Percentiles rank a stretch among this genome's conserved stretches.
phyloP scores from a whole-genome alignment of 2,329 filamentous ascomycete genomes.

The Sporothrix brunneoviolacea region DNA sequence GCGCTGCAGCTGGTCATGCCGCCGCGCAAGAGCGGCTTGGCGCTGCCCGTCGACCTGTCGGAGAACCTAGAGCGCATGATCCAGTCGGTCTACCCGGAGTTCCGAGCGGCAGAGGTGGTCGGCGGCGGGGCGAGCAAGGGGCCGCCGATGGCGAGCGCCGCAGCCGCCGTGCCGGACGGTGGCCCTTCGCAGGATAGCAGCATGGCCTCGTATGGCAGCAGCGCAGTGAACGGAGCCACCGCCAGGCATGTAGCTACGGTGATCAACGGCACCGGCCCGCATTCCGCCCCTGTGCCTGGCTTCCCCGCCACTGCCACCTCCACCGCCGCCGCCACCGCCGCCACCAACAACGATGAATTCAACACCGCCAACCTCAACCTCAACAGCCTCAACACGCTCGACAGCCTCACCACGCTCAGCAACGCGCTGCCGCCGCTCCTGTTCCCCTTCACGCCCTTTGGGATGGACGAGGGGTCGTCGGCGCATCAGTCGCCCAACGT shows the following conservation, averaged over 20 bases:
- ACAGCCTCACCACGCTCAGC: background rate
- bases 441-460: conserved; percentile 11
- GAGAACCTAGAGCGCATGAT: conserved; percentile 16
- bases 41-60: conserved; percentile 9
- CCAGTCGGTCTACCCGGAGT: conserved; percentile 17
- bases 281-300: background rate
- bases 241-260: no score
- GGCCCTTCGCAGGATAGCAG: background rate
- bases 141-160: no score
- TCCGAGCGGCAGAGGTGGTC: conserved; percentile 7
- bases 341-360: background rate
- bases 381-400: background rate
- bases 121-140: no score
- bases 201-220: background rate
- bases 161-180: background rate
- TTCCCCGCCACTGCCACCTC: background rate
- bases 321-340: background rate
- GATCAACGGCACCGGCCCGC: background rate
- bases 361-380: background rate
- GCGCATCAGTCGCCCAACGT: background rate
- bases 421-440: conserved; percentile 9
- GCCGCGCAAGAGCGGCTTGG: background rate
- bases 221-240: no score
- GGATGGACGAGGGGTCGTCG: conserved; percentile 3
- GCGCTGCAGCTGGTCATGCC: conserved; percentile 12